These are phyloP conservation scores for Podospora conica DNA, from an alignment of 495 filamentous ascomycete genomes.

Conservation along the genomic window DNA sequence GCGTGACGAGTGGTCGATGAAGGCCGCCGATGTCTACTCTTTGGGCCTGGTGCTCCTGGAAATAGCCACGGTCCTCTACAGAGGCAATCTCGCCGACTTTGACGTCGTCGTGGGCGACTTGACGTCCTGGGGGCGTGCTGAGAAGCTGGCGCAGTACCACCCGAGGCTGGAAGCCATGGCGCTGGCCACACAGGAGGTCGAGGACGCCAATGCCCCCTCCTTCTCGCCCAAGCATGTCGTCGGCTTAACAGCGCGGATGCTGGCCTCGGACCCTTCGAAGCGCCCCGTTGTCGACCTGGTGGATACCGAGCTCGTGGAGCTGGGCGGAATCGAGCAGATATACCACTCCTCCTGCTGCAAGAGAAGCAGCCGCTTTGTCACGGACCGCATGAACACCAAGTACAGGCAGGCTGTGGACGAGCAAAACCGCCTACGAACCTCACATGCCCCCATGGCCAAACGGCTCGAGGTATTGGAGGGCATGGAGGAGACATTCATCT, in stretches of 20 bases:
- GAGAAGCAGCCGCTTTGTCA: slow-evolving; percentile 27
- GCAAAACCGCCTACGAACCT: slow-evolving; percentile 21
- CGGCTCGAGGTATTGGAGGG: slow-evolving; percentile 28
- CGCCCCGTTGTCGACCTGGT: slow-evolving; percentile 30
- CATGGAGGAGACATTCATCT: slow-evolving; percentile 30
- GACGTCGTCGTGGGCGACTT: slow-evolving; percentile 29
- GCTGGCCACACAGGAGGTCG: slow-evolving; percentile 26
- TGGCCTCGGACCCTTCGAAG: slow-evolving; percentile 17
- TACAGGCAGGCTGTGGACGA: slow-evolving; percentile 21
- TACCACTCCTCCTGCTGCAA: slow-evolving; percentile 39
- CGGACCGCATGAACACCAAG: slow-evolving; percentile 24
- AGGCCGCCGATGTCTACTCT: slow-evolving; percentile 34
- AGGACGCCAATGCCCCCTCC: slow-evolving; percentile 27
- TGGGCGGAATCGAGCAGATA: slow-evolving; percentile 39
- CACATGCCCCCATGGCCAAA: slow-evolving; percentile 21
- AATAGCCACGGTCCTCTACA: slow-evolving; percentile 30
- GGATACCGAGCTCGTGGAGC: slow-evolving; percentile 27
- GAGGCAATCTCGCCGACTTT: slow-evolving; percentile 28
- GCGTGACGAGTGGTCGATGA: slow-evolving; percentile 32
- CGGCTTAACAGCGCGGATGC: slow-evolving; percentile 29
- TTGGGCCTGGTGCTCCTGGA: slow-evolving; percentile 32
- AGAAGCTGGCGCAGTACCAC: slow-evolving; percentile 24
- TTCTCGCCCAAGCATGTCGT: slow-evolving; percentile 33
- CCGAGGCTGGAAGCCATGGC: slow-evolving; percentile 21
- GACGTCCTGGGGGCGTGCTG: slow-evolving; percentile 16